Base-by-base conservation (phyloP, 1,139 yeast species). In the Hyphopichia pseudoburtonii region DNA sequence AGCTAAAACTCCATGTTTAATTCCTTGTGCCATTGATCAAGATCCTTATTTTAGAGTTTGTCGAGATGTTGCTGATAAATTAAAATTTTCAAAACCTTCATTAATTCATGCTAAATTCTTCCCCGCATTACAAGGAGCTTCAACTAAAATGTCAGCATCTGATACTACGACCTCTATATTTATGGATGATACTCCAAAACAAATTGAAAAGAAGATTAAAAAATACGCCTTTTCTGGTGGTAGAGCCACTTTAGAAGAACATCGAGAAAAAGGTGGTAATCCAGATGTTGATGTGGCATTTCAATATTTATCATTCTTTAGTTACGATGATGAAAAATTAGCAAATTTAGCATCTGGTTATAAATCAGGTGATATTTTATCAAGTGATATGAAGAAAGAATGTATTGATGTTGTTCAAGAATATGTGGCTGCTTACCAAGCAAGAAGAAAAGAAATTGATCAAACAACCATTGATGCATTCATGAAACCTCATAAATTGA, bases 1-100 rank as follows among this genome's bases (percentile, higher is more conserved):
- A 35, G 72, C 83, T 34, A 84, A 85, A 63, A 90, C 97, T 2
- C 98, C 97, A 42, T 87, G 96, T 65, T 73, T 94, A 62, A 94
- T 94, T 62, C 99, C 99, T 28, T 94, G 98, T 75, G 99, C 99
- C 33, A 94, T 94, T 61, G 99, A 94, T 62, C 97, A 90, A 70
- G 99, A 94, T 63, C 98, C 99, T 27, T 94, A 94, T 65, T 94
- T 94, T 71, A 78, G 99, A 62, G 95, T 94, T 22, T 87, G 96
- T 65, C 78, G 99, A 65, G 99, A 94, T 60, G 98, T 94, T 46
- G 97, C 98, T 18, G 89, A 83, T 56, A 92, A 90, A 62, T 77
- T 94, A 57, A 86, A 85, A 64, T 94, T 77, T 60, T 71, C 90
- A 47, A 94, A 94, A 65, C 98, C 97, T 16, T 80, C 97, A 4